Evolutionary conservation across 768 basidiomycete species (phyloP), one percentile per base, ranked within the genome.

Genomic region (Tephrocybe sp.): DNA sequence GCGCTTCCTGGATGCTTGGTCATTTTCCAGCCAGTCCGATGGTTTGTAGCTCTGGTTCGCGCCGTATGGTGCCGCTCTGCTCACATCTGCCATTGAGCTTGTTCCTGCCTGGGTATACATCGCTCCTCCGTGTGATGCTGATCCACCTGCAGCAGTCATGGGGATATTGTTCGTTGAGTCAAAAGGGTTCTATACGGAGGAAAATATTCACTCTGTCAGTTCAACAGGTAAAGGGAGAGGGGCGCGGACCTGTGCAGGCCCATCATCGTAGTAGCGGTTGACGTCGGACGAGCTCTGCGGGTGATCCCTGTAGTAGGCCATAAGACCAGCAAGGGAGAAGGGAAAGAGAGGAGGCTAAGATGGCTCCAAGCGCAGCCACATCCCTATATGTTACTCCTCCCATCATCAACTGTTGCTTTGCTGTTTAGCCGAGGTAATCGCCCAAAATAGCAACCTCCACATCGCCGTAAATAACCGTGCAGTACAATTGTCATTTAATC

Each of bases 41-140:
- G 56, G 54, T 42, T 45, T 47, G 25, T 59, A 53, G 25, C 42
- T 45, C 11, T 53, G 53, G 39, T 53, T 51, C 31, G 45, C 40
- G 16, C 34, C 33, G 45, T 49, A 50, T 24, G 44, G 45, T 18
- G 24, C 47, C 21, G 21, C 33, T 34, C 33, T 23, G 18, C 24
- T 34, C 38, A 59, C 48, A 36, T 59, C 54, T 27, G 51, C 22
- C 23, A 38, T 45, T 15, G 58, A 59, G 42, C 54, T 30, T 10
- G 45, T 49, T 9, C 48, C 56, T 41, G 58, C 56, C 39, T 59
- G 58, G 16, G 50, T 50, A 41, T 59, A 59, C 54, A 59, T 53
- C 19, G 51, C 40, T 22, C 40, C 51, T 52, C 55, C 55, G 21
- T 45, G 45, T 18, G 48, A 23, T 13, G 49, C 31, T 11, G 36